Percentiles rank a stretch among this genome's conserved stretches.
Evolutionary conservation across 2,329 filamentous ascomycete species (phyloP).

Genomic region (Apiospora malaysiana): DNA sequence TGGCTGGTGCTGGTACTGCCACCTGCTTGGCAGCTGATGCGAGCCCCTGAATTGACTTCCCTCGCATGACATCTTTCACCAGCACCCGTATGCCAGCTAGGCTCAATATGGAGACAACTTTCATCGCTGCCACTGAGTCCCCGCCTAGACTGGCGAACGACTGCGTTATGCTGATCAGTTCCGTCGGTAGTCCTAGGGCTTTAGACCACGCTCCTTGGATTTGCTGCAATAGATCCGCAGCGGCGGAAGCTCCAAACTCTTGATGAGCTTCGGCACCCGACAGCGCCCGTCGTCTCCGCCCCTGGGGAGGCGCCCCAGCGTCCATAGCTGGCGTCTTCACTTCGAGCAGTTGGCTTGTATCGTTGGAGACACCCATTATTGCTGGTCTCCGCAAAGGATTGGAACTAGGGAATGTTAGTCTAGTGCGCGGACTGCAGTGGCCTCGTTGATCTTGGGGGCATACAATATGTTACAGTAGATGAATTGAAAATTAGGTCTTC

Average conservation of each 20-base stretch:
- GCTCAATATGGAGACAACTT: not conserved
- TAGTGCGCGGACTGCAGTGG: not conserved
- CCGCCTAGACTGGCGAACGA: slow-evolving; percentile 24
- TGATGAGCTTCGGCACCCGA: not conserved
- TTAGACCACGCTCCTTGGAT: slow-evolving; percentile 23
- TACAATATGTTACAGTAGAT: not conserved
- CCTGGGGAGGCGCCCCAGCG: not conserved
- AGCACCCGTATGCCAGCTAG: not conserved
- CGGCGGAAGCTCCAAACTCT: not conserved
- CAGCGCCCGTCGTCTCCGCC: not conserved
- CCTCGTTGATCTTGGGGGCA: not conserved
- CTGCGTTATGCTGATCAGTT: slow-evolving; percentile 12
- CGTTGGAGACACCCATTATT: slow-evolving; percentile 2
- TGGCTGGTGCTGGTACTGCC: not conserved
- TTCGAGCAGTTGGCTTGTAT: not conserved
- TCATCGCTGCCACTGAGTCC: slow-evolving; percentile 26
- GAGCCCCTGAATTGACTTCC: slow-evolving; percentile 21
- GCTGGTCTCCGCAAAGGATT: not conserved
- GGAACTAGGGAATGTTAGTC: not conserved
- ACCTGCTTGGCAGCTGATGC: not conserved
- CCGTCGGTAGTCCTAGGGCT: slow-evolving; percentile 1
- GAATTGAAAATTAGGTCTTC: not conserved
- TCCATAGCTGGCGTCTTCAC: not conserved
- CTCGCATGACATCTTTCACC: slow-evolving; percentile 23
- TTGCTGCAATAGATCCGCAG: slow-evolving; percentile 5